A percentile compares a stretch with the other conserved stretches of the same genome.
phyloP scores from a whole-genome alignment of 129 eudicot species.

The Chrysanthemum makinoi region DNA sequence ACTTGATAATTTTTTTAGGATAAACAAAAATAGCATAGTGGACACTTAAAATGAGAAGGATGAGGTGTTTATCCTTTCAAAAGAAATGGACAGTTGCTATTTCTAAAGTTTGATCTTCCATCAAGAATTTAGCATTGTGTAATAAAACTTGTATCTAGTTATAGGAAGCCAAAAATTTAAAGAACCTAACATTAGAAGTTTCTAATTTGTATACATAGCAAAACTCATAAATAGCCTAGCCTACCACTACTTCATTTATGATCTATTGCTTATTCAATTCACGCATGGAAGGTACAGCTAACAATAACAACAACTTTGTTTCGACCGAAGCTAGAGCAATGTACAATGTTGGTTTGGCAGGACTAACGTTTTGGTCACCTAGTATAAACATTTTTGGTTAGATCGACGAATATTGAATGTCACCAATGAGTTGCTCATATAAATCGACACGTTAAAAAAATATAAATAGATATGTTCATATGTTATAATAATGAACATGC shows the following conservation, averaged over 20 bases:
- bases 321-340: no score
- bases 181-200: constrained; percentile 20
- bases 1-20: no score
- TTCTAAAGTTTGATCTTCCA: background rate
- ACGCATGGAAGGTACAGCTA: constrained; percentile 12
- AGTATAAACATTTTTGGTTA: no score
- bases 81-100: background rate
- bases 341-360: no score
- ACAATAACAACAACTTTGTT: constrained; percentile 7
- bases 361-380: no score
- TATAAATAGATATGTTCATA: no score
- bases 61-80: background rate
- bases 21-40: no score
- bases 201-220: constrained; percentile 11
- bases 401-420: no score
- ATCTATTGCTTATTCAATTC: background rate
- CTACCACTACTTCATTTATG: constrained; percentile 28
- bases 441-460: no score
- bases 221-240: constrained; percentile 1
- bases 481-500: no score
- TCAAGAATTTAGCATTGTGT: background rate
- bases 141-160: background rate
- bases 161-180: constrained; percentile 2
- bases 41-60: background rate
- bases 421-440: no score